These are phyloP conservation scores for Coemansia sp. DNA, from an alignment of 192 early-diverging fungal species.

Conservation along the genomic window DNA sequence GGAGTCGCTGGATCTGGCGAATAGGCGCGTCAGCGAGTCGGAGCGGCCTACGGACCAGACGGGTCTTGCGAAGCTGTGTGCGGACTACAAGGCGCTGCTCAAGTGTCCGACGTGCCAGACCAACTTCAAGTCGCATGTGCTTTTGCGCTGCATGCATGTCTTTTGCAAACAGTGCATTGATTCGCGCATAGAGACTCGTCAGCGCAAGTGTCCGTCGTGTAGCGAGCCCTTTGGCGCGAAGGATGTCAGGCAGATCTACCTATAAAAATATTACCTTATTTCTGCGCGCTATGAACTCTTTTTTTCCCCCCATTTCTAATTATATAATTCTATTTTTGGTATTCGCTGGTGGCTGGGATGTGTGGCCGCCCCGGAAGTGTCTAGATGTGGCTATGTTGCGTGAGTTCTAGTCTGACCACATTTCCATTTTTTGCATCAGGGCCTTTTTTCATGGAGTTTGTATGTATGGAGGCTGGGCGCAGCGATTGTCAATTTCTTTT, in stretches of 20 bases:
- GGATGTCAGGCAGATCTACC: conserved; percentile 79
- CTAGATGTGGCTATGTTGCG: too few relatives aligned
- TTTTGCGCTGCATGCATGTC: conserved; percentile 92
- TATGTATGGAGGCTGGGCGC: too few relatives aligned
- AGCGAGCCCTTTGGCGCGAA: conserved; percentile 80
- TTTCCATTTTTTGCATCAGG: too few relatives aligned
- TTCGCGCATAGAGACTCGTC: conserved; percentile 79
- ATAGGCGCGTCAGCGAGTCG: conserved; percentile 66
- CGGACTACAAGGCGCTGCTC: conserved; percentile 74
- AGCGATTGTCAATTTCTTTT: too few relatives aligned
- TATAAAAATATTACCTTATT: too few relatives aligned
- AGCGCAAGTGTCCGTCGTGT: conserved; percentile 94
- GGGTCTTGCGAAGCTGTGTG: conserved; percentile 56
- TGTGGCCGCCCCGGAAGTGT: too few relatives aligned
- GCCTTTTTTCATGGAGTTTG: too few relatives aligned
- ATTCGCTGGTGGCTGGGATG: too few relatives aligned
- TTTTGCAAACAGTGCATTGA: conserved; percentile 96
- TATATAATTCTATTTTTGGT: too few relatives aligned
- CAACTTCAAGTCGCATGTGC: conserved; percentile 81
- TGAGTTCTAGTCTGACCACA: too few relatives aligned
- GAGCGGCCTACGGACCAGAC: conserved; percentile 52
- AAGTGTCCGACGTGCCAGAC: conserved; percentile 89
- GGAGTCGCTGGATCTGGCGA: conserved; percentile 71
- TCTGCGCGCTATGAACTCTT: too few relatives aligned
- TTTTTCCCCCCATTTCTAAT: too few relatives aligned